phyloP scores from a whole-genome alignment of 768 basidiomycete genomes.

The Suillus luteus region DNA sequence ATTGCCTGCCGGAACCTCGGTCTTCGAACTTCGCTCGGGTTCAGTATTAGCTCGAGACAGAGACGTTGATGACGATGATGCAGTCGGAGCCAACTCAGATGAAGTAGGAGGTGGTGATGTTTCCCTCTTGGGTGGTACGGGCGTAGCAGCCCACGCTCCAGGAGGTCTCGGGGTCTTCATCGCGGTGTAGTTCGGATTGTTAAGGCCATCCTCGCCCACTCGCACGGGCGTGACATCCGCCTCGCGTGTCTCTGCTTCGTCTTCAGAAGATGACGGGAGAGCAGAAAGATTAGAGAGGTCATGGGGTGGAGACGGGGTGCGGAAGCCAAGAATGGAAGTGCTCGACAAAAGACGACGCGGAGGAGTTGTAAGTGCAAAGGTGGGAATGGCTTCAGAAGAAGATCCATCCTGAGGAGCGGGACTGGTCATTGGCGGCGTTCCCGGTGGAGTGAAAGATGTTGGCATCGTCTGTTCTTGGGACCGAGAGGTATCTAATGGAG shows the following conservation, averaged over 20 bases:
- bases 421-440: slow-evolving; percentile 23
- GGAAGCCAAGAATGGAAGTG: slow-evolving; percentile 49
- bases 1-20: slow-evolving; percentile 18
- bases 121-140: slow-evolving; percentile 29
- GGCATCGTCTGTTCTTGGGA: slow-evolving; percentile 3
- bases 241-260: slow-evolving; percentile 42
- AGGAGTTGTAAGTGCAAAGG: slow-evolving; percentile 45
- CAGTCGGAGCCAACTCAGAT: slow-evolving; percentile 26
- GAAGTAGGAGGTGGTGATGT: slow-evolving; percentile 21
- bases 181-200: slow-evolving; percentile 31
- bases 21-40: slow-evolving; percentile 21
- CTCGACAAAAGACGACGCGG: slow-evolving; percentile 45
- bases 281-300: slow-evolving; percentile 67
- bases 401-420: slow-evolving; percentile 7
- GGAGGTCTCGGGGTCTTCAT: slow-evolving; percentile 49
- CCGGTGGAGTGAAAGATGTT: slow-evolving; percentile 26
- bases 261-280: slow-evolving; percentile 58
- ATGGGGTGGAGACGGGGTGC: slow-evolving; percentile 64
- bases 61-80: slow-evolving; percentile 26
- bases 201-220: slow-evolving; percentile 18
- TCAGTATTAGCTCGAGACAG: slow-evolving; percentile 21
- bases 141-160: slow-evolving; percentile 47
- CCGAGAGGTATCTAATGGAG: slow-evolving; percentile 1
- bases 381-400: slow-evolving; percentile 18
- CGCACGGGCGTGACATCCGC: slow-evolving; percentile 25